These are phyloP conservation scores for Malus domestica DNA, from an alignment of 306 rosid genomes.

Conservation along the genomic window ASM211411v1 NC_041795.1:30065001-30065500, in stretches of 20 bases:
- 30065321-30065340: background rate
- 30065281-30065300: background rate
- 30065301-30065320: slow-evolving; percentile 5
- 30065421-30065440: slow-evolving; percentile 96
- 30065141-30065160: background rate
- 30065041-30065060: slow-evolving; percentile 77
- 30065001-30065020: slow-evolving; percentile 69
- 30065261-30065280: background rate
- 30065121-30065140: background rate
- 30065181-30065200: background rate
- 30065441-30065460: slow-evolving; percentile 98
- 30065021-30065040: slow-evolving; percentile 65
- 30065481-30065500: slow-evolving; percentile 18
- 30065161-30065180: background rate
- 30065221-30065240: background rate
- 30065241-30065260: background rate
- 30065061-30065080: background rate
- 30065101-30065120: slow-evolving; percentile 5
- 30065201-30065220: background rate
- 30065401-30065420: slow-evolving; percentile 93
- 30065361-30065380: background rate
- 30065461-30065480: slow-evolving; percentile 87
- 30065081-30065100: background rate
- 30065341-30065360: slow-evolving; percentile 11
- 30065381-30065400: slow-evolving; percentile 39